These are phyloP conservation scores for Colletotrichum costaricense DNA, from an alignment of 2,329 filamentous ascomycete genomes.

Conservation along the genomic window DNA sequence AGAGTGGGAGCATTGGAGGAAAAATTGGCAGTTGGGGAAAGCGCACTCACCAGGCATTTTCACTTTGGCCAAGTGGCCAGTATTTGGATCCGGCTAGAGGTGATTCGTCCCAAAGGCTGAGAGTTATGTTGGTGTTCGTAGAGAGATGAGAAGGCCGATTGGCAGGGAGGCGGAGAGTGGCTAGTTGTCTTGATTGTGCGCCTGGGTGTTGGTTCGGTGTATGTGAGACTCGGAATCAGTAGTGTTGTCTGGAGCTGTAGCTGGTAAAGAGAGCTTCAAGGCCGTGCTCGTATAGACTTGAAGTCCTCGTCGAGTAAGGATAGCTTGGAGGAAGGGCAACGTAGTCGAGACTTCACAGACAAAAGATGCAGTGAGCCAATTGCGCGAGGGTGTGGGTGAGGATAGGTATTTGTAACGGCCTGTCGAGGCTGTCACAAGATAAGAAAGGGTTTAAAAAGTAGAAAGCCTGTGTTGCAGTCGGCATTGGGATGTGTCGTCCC, in stretches of 20 bases:
- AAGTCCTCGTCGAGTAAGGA: background rate
- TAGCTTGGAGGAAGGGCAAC: background rate
- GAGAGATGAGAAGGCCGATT: background rate
- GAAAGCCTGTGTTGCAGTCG: slow-evolving; percentile 24
- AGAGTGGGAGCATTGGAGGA: background rate
- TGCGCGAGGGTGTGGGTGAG: slow-evolving; percentile 5
- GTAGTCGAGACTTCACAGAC: background rate
- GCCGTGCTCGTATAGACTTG: background rate
- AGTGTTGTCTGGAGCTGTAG: background rate
- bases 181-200: background rate
- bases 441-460: slow-evolving; percentile 4
- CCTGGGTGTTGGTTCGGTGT: background rate
- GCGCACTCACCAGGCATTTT: slow-evolving; percentile 30
- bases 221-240: background rate
- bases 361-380: background rate
- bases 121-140: background rate
- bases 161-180: background rate
- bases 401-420: slow-evolving; percentile 32
- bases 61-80: background rate
- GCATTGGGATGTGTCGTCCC: slow-evolving; percentile 29
- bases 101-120: background rate
- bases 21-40: background rate
- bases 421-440: slow-evolving; percentile 32
- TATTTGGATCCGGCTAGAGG: background rate
- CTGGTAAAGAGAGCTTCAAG: background rate